Percentiles rank a stretch among this genome's conserved stretches.
phyloP scores from a whole-genome alignment of 306 rosid species.

The peach (Prunus persica) region Prunus_persica_NCBIv2 NC_034014.1:6176001-6176500 shows the following conservation, averaged over 20 bases:
- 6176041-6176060: conserved; percentile 83
- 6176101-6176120: conserved; percentile 54
- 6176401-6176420: conserved; percentile 41
- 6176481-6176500: conserved; percentile 91
- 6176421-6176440: conserved; percentile 3
- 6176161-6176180: neutral
- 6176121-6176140: conserved; percentile 91
- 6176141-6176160: conserved; percentile 77
- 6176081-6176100: conserved; percentile 66
- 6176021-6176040: conserved; percentile 93
- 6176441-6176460: neutral
- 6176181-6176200: neutral
- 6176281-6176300: conserved; percentile 72
- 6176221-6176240: neutral
- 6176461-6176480: conserved; percentile 49
- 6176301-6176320: conserved; percentile 67
- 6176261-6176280: conserved; percentile 89
- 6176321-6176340: conserved; percentile 86
- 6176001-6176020: conserved; percentile 16
- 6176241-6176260: conserved; percentile 39
- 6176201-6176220: neutral
- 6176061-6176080: conserved; percentile 92
- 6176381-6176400: conserved; percentile 57
- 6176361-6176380: conserved; percentile 91
- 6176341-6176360: conserved; percentile 81